These are phyloP conservation scores for Hydnum rufescens DNA, from an alignment of 768 basidiomycete species.

Conservation along the genomic window DNA sequence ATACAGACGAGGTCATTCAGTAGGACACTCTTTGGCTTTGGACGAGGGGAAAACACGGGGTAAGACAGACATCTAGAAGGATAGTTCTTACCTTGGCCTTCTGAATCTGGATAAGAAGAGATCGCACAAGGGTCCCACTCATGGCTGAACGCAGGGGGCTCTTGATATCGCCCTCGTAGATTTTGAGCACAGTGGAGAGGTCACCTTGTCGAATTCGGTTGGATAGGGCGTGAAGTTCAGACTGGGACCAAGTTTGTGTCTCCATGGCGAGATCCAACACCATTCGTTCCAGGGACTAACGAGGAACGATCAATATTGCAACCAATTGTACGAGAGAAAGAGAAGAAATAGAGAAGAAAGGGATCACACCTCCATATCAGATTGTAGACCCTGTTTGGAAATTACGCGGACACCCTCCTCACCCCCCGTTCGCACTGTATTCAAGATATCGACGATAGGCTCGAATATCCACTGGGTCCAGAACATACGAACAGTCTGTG, in stretches of 20 bases:
- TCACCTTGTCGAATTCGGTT: slow-evolving; percentile 56
- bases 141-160: slow-evolving; percentile 67
- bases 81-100: slow-evolving; percentile 79
- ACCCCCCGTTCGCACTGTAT: slow-evolving; percentile 66
- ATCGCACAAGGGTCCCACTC: slow-evolving; percentile 59
- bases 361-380: slow-evolving; percentile 56
- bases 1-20: not conserved
- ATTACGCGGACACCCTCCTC: slow-evolving; percentile 53
- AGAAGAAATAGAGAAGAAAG: not conserved
- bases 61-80: not conserved
- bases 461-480: slow-evolving; percentile 69
- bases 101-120: slow-evolving; percentile 81
- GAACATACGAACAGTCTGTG: slow-evolving; percentile 53
- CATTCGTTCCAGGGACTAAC: slow-evolving; percentile 84
- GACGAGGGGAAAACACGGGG: not conserved
- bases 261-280: slow-evolving; percentile 67
- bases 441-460: slow-evolving; percentile 61
- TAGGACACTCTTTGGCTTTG: not conserved
- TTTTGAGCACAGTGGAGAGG: slow-evolving; percentile 62
- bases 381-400: slow-evolving; percentile 57
- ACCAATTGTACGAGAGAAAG: too few species aligned
- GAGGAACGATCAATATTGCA: not conserved
- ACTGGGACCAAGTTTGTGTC: slow-evolving; percentile 41
- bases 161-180: slow-evolving; percentile 86
- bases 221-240: slow-evolving; percentile 47